Base-by-base conservation (phyloP, 371 early-diverging fungal species). In the Batrachochytrium dendrobatidis region DNA sequence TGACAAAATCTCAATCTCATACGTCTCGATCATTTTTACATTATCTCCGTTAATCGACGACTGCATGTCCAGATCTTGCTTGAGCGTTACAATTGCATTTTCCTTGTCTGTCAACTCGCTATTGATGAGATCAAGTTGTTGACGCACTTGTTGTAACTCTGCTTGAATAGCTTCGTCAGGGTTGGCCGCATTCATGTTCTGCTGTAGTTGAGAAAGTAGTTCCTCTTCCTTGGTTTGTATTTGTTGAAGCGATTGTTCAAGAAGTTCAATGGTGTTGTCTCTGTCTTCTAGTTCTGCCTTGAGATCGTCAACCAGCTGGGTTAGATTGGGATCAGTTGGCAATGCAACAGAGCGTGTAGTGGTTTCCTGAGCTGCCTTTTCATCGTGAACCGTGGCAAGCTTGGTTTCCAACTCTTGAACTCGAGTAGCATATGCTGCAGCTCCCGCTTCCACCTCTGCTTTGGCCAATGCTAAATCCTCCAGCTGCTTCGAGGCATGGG, bases 211-310 rank as follows among this genome's bases (percentile, higher is more conserved):
- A 15, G 12, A 12, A 12, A 39, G 12, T n/a, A 39, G 12, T 12
- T 12, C 39, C 39, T 12, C 12, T n/a, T 39, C 39, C 39, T 39
- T 39, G 39, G 12, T n/a, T n/a, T 39, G 39, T n/a, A 39, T 39
- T n/a, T 39, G 15, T n/a, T 39, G 39, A 12, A 39, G 12, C 39
- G 39, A 15, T n/a, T 39, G 39, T n/a, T 39, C 39, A 12, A 39
- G 39, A n/a, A 39, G 39, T n/a, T 39, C 39, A n/a, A 39, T 39
- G 39, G 39, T 39, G 39, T 39, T 39, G 39, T 39, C 39, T 12
- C 39, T 12, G 39, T 39, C 39, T n/a, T 12, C 39, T 15, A 39
- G 39, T n/a, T 39, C 39, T n/a, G 12, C 39, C n/a, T 39, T n/a
- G 15, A 39, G 39, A 39, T 39, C 39, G 15, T 39, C n/a, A n/a